These are phyloP conservation scores for Gloeopeniophorella convolvens DNA, from an alignment of 768 basidiomycete species.

Conservation along the genomic window DNA sequence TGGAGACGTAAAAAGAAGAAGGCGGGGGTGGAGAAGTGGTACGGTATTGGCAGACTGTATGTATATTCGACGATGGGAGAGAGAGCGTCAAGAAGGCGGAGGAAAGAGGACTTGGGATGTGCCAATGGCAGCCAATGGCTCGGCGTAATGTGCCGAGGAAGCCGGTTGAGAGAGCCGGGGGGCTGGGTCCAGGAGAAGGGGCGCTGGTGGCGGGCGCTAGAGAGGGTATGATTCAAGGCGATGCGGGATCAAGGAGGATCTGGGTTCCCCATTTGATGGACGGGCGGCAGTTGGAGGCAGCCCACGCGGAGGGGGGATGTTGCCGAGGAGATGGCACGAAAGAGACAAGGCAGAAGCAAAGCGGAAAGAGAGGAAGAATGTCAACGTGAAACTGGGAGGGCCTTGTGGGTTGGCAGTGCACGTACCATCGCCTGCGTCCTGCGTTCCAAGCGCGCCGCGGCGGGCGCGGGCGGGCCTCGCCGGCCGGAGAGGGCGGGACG, in stretches of 20 bases:
- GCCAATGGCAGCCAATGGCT: no score
- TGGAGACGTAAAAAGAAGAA: background rate
- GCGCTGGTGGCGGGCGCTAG: conserved; percentile 4
- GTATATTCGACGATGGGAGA: background rate
- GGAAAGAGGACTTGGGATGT: no score
- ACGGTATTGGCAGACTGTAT: no score
- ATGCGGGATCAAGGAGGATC: conserved; percentile 9
- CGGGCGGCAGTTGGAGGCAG: background rate
- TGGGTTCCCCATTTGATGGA: conserved; percentile 8
- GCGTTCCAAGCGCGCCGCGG: no score
- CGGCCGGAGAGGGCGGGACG: background rate
- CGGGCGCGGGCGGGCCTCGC: no score
- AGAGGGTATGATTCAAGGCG: conserved; percentile 4
- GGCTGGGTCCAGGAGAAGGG: background rate
- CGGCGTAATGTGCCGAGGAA: background rate
- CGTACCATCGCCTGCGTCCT: no score
- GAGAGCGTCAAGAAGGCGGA: background rate
- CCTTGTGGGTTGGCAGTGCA: no score
- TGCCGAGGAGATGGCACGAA: background rate
- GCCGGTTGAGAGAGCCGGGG: conserved; percentile 2
- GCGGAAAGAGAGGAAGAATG: background rate
- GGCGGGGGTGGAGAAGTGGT: background rate
- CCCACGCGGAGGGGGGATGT: background rate
- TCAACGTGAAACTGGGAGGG: background rate
- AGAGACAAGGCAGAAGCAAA: background rate